phyloP scores from a whole-genome alignment of 164 flowering plant species.

The Tinospora cordifolia region DNA sequence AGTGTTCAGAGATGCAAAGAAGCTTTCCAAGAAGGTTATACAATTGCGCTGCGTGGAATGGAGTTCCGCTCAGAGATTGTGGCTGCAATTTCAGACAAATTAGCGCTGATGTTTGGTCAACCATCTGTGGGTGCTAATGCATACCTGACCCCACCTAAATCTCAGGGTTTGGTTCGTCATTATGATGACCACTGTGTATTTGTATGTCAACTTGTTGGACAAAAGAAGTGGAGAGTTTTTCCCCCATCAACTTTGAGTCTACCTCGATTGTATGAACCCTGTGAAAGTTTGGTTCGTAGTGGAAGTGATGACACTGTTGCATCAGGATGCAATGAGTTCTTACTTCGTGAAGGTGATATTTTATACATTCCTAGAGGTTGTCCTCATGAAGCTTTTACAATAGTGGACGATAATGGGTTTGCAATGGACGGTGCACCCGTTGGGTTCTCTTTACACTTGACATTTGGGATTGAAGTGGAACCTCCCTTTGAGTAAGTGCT shows the following conservation, averaged over 20 bases:
- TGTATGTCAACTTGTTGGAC: constrained; percentile 64
- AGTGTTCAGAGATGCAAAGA: constrained; percentile 40
- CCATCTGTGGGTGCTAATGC: constrained; percentile 72
- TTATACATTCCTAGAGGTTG: constrained; percentile 79
- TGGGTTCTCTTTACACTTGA: constrained; percentile 62
- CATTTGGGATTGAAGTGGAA: constrained; percentile 69
- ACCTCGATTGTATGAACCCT: constrained; percentile 65
- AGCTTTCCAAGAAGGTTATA: constrained; percentile 55
- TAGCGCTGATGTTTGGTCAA: constrained; percentile 67
- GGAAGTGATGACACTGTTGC: constrained; percentile 13
- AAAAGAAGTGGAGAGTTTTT: constrained; percentile 47
- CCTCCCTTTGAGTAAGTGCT: constrained; percentile 77
- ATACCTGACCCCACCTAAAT: constrained; percentile 65
- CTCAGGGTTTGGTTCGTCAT: constrained; percentile 74
- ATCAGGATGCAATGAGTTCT: constrained; percentile 24
- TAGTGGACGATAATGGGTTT: constrained; percentile 15
- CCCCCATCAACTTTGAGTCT: constrained; percentile 27
- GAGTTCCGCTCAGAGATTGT: constrained; percentile 52
- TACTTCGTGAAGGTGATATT: constrained; percentile 63
- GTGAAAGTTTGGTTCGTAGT: constrained; percentile 15
- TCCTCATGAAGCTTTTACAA: constrained; percentile 64
- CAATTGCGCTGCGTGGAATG: constrained; percentile 72
- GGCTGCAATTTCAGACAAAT: constrained; percentile 46
- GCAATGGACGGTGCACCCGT: constrained; percentile 14
- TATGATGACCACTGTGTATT: constrained; percentile 82